Base-by-base conservation (phyloP, 371 early-diverging fungal species). In the Circinella umbellata region DNA sequence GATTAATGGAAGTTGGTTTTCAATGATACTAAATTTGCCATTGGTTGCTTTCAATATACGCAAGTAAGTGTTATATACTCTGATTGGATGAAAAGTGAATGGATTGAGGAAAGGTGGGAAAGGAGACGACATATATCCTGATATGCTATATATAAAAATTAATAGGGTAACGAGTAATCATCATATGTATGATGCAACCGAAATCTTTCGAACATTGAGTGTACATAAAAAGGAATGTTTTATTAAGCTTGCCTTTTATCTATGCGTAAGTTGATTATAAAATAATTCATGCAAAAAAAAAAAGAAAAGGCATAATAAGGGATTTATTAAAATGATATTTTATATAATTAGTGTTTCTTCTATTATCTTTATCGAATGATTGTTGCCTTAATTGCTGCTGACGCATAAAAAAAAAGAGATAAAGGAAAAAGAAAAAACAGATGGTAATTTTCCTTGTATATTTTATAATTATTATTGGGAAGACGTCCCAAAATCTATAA, bases 121-220 rank as follows among this genome's bases (percentile, higher is more conserved):
- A 13, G 35, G 34, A 9, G 20, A 4, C 6, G 38, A 59, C 34
- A 37, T 27, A 27, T 27, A 27, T 27, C 27, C 27, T 27, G 27
- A 27, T 27, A 27, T 27, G 2, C 27, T 7, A 51, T 51, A 15
- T 13, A 51, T 17, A 51, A 5, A 51, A 17, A 4, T 13, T 13
- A 14, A 38, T 69, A 96, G 95, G 79, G 87, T 96, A 49, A 79
- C 89, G 62, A 90, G 90, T 71, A 84, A 88, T 67, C 90, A 90
- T 72, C 96, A 96, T 83, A 91, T 93, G 89, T 96, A 92, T 77
- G 98, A 98, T 80, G 95, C 98, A 5, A 98, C 98, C 55, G 97
- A 97, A 80, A 96, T 98, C 71, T 98, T 98, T 89, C 91, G 97
- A 70, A 95, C 96, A 11, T 73, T 97, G 49, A 81, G 88, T 18